Base-by-base conservation (phyloP, 306 rosid genomes). In the Glycine tomentella region DNA sequence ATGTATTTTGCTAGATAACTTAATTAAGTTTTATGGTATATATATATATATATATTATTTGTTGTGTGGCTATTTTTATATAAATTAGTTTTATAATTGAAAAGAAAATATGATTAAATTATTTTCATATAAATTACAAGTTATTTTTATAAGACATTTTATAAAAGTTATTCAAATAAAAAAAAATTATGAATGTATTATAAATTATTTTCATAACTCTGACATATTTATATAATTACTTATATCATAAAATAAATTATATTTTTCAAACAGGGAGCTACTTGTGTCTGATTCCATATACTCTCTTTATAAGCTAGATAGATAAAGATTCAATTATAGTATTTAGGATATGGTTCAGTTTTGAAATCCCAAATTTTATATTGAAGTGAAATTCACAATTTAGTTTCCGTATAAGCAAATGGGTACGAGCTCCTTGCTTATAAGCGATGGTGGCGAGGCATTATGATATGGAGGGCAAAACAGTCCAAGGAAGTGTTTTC, bases 391-490 rank as follows among this genome's bases (percentile, higher is more conserved):
- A 34, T 63, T 63, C 9, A 34, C 16, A 33, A 1, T 13, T 33
- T 2, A 63, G 71, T 40, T 66, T 3, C 31, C 72, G 51, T 70
- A 11, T 7, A 70, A 59, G 77, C 63, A 79, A 72, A 51, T 11
- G 36, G 58, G 10, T 15, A 55, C 9, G 1, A 83, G 25, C 78
- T 57, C 53, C 16, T 62, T 70, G 45, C 82, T 63, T 77, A 6
- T 4, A 83, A 62, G 86, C 48, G 34, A 77, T 38, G 65, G 31
- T 25, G 31, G 57, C 8, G 16, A 83, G 11, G 5, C 71, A 33
- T 15, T 3, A 1, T 4, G 1, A 15, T 0, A 44, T 8, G 3
- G n/a, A 57, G 52, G 80, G 64, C 64, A 83, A 65, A 65, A 0
- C 9, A 71, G 58, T 69, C 69, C 31, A 62, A n/a, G 3, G 15